Percentiles rank a stretch among this genome's conserved stretches.
These are phyloP conservation scores for Carex cristatella DNA, from an alignment of 176 grass and related monocot species.

Conservation along the genomic window DNA sequence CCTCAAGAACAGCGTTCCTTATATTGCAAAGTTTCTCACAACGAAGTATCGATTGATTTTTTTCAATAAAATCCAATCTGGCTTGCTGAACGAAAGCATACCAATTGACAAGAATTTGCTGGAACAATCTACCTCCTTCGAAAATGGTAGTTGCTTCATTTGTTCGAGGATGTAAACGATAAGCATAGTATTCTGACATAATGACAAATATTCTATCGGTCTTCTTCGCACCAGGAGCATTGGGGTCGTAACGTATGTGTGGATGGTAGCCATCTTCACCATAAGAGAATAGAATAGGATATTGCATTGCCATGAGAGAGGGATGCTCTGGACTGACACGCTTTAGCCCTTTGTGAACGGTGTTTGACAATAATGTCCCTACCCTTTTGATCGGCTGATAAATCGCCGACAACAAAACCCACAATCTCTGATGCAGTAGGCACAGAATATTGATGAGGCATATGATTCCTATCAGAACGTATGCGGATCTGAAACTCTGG, in stretches of 20 bases:
- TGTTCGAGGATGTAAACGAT: not conserved
- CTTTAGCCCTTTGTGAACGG: too few species aligned
- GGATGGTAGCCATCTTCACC: slow-evolving; percentile 13
- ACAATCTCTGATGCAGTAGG: too few species aligned
- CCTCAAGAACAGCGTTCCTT: slow-evolving; percentile 16
- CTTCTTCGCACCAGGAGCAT: not conserved
- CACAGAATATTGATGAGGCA: too few species aligned
- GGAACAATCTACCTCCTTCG: not conserved
- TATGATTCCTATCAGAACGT: too few species aligned
- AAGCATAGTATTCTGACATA: slow-evolving; percentile 29
- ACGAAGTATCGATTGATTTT: slow-evolving; percentile 3
- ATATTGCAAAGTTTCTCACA: slow-evolving; percentile 21
- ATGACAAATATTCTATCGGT: not conserved
- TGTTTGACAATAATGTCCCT: too few species aligned
- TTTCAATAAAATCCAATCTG: slow-evolving; percentile 6
- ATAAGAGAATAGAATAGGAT: too few species aligned
- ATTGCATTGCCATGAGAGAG: too few species aligned
- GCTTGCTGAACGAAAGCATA: slow-evolving; percentile 1
- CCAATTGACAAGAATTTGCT: slow-evolving; percentile 12
- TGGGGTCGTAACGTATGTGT: not conserved
- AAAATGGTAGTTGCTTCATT: not conserved
- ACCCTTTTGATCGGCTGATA: too few species aligned
- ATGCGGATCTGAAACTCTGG: too few species aligned
- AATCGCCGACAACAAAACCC: too few species aligned
- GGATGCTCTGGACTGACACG: too few species aligned